Percentiles rank a stretch among this genome's conserved stretches.
phyloP scores from a whole-genome alignment of 1,284 basidiomycete species.

The Cryptococcus depauperatus region DNA sequence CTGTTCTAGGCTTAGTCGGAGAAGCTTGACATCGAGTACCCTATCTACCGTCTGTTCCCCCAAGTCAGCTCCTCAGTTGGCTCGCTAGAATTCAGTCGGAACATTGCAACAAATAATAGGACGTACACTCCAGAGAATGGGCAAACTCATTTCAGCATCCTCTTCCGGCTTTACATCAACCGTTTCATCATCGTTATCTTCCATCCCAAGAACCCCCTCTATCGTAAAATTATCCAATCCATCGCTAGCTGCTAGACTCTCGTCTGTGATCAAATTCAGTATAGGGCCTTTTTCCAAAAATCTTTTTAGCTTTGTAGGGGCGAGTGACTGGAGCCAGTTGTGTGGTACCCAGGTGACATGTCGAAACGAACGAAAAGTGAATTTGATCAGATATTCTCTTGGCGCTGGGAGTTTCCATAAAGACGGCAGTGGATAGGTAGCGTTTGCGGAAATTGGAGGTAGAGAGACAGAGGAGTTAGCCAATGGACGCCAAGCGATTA shows the following conservation, averaged over 20 bases:
- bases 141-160: conserved; percentile 64
- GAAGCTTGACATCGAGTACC: conserved; percentile 64
- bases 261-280: conserved; percentile 55
- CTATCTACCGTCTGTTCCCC: conserved; percentile 59
- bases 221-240: conserved; percentile 40
- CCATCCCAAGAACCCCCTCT: conserved; percentile 37
- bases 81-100: no score
- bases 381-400: conserved; percentile 85
- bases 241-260: conserved; percentile 40
- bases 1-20: conserved; percentile 30
- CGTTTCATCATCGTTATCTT: conserved; percentile 11
- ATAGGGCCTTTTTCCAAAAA: conserved; percentile 65
- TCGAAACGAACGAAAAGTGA: conserved; percentile 65
- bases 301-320: conserved; percentile 58
- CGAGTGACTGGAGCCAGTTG: conserved; percentile 67
- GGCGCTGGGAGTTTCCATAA: conserved; percentile 56
- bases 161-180: conserved; percentile 37
- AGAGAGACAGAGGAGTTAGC: no score
- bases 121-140: conserved; percentile 47
- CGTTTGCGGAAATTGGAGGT: no score
- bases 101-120: no score
- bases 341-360: conserved; percentile 78
- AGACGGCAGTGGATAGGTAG: conserved; percentile 47
- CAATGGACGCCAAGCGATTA: conserved; percentile 84
- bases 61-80: conserved; percentile 5